A percentile compares a stretch with the other conserved stretches of the same genome.
Conservation (phyloP, 78 protist species). For the Dictyostelium discoideum region dicty_2.7 NC_007091.3:2885501-2886000, state of each 20-base stretch:
- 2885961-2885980: too few species aligned
- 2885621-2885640: slow-evolving; percentile 51
- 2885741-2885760: slow-evolving; percentile 96
- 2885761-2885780: slow-evolving; percentile 96
- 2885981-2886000: too few species aligned
- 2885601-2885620: slow-evolving; percentile 75
- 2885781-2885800: slow-evolving; percentile 3
- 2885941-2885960: too few species aligned
- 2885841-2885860: too few species aligned
- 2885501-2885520: slow-evolving; percentile 79
- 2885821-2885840: too few species aligned
- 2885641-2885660: slow-evolving; percentile 87
- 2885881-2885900: too few species aligned
- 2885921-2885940: too few species aligned
- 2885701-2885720: slow-evolving; percentile 77
- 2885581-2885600: slow-evolving; percentile 63
- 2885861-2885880: too few species aligned
- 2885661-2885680: slow-evolving; percentile 89
- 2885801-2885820: too few species aligned
- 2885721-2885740: slow-evolving; percentile 93
- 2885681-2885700: slow-evolving; percentile 90
- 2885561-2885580: slow-evolving; percentile 42
- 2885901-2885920: too few species aligned
- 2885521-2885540: slow-evolving; percentile 58
- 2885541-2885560: slow-evolving; percentile 89